phyloP scores from a whole-genome alignment of 495 filamentous ascomycete species.

The Cercophora sp. region DNA sequence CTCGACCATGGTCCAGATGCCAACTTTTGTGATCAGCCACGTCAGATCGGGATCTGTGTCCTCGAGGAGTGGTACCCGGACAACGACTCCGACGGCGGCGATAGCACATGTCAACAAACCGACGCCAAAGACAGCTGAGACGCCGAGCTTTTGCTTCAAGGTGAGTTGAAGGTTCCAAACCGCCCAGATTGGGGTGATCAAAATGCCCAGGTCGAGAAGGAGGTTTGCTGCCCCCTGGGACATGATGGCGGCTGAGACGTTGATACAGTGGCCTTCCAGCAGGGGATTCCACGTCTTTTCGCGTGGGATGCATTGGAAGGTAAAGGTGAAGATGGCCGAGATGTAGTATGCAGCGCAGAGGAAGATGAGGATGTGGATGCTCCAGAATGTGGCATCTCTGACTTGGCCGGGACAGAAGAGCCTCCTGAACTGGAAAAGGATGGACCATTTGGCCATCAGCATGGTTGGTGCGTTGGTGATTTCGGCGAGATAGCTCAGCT shows the following conservation, averaged over 20 bases:
- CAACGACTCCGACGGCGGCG: conserved; percentile 23
- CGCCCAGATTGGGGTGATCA: conserved; percentile 26
- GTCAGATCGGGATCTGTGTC: conserved; percentile 24
- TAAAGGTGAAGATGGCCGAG: conserved; percentile 24
- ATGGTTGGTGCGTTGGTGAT: conserved; percentile 24
- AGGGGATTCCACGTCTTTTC: conserved; percentile 25
- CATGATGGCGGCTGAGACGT: conserved; percentile 20
- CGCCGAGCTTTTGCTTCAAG: conserved; percentile 28
- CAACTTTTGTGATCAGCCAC: conserved; percentile 27
- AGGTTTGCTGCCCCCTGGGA: conserved; percentile 24
- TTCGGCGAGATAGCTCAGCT: conserved; percentile 24
- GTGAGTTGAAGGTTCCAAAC: conserved; percentile 28
- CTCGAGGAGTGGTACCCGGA: conserved; percentile 23
- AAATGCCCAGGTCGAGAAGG: conserved; percentile 27
- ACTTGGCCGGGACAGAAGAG: conserved; percentile 22
- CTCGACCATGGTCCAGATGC: conserved; percentile 36
- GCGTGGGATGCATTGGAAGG: conserved; percentile 26
- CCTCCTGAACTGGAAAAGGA: conserved; percentile 23
- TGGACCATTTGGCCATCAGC: conserved; percentile 24
- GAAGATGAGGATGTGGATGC: conserved; percentile 25
- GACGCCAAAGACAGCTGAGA: conserved; percentile 31
- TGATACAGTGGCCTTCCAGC: conserved; percentile 26
- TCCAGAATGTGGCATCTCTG: conserved; percentile 27
- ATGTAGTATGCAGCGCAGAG: conserved; percentile 24
- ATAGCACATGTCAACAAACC: conserved; percentile 29